phyloP scores from a whole-genome alignment of 1,139 yeast genomes.

The Sporopachydermia cereana region DNA sequence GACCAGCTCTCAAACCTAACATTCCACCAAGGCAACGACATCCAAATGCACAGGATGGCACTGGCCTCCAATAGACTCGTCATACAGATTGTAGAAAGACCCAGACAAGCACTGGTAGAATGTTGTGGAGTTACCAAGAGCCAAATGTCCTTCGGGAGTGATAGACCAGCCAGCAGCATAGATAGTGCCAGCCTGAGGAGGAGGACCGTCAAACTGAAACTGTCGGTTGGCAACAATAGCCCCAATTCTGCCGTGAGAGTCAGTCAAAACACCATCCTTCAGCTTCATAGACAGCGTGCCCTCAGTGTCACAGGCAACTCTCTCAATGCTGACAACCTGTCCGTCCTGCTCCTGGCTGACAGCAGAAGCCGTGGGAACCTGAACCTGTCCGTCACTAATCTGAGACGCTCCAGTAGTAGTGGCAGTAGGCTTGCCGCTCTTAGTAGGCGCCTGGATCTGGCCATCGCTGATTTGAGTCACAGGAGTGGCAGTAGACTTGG shows the following conservation, averaged over 20 bases:
- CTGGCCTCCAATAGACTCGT: slow-evolving; percentile 52
- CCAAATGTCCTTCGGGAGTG: slow-evolving; percentile 52
- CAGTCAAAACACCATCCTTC: slow-evolving; percentile 42
- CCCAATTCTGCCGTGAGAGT: slow-evolving; percentile 60
- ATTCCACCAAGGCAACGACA: slow-evolving; percentile 50
- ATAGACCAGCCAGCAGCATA: slow-evolving; percentile 81
- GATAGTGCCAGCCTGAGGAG: slow-evolving; percentile 84
- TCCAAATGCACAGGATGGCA: slow-evolving; percentile 54
- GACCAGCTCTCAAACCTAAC: too few species aligned
- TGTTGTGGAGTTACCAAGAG: slow-evolving; percentile 49
- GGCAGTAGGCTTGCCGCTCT: too few species aligned
- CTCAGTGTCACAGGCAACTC: slow-evolving; percentile 37
- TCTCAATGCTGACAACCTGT: background rate
- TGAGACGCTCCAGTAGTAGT: slow-evolving; percentile 21
- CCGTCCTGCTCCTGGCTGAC: slow-evolving; percentile 17
- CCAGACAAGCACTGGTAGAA: slow-evolving; percentile 80
- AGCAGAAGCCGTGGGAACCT: slow-evolving; percentile 26
- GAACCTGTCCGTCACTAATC: slow-evolving; percentile 19
- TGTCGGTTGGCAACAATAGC: slow-evolving; percentile 78
- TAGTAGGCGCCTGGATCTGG: slow-evolving; percentile 32
- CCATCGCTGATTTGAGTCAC: slow-evolving; percentile 33
- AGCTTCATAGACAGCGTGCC: slow-evolving; percentile 47
- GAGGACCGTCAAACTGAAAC: slow-evolving; percentile 85
- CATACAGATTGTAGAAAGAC: slow-evolving; percentile 72
- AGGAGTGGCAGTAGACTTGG: slow-evolving; percentile 20